Evolutionary conservation across 352 stramenopile genomes (phyloP), one percentile per base, ranked within the genome.

Genomic region (Phytophthora agathidicida): DNA sequence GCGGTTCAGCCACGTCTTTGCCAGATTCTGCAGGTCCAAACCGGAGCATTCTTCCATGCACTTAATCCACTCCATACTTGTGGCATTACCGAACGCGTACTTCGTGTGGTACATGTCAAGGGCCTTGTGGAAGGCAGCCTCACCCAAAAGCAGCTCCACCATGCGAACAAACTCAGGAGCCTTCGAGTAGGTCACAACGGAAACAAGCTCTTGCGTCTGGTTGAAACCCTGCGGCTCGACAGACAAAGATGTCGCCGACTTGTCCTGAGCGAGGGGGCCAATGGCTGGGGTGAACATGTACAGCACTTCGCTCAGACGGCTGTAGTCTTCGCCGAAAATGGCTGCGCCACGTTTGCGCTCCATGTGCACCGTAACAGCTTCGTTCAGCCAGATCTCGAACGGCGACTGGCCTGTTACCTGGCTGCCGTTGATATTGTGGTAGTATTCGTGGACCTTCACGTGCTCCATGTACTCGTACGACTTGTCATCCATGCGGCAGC

Each of bases 391-490:
- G 51, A 91, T 89, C 60, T 91, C 82, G 38, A 91, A 91, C 22
- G 82, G 82, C 23, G 77, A 89, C 64, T 91, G 82, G 26, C 82
- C 82, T n/a, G 82, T 91, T 22, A 91, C 82, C 48, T 91, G 77
- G 41, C 73, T 86, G 30, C 82, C 82, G 56, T 91, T 91, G 51
- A 91, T 91, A 51, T 91, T 91, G 71, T 91, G 82, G 71, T 91
- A 91, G 69, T 89, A 91, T 44, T 91, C 82, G 73, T 91, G 82
- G 14, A 89, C 79, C 60, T 91, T 91, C 36, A 91, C 82, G 54
- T 85, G 77, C 63, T 91, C 82, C 80, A 89, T 89, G 75, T 91
- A 91, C 60, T 88, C 78, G 58, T 91, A 91, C 54, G 73, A 82
- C 41, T 69, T 71, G 63, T 91, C 82, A 37, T 86, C 78, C 79